Conservation (phyloP, 2,329 filamentous ascomycete genomes). For the Aureobasidium leucospermi region DNA sequence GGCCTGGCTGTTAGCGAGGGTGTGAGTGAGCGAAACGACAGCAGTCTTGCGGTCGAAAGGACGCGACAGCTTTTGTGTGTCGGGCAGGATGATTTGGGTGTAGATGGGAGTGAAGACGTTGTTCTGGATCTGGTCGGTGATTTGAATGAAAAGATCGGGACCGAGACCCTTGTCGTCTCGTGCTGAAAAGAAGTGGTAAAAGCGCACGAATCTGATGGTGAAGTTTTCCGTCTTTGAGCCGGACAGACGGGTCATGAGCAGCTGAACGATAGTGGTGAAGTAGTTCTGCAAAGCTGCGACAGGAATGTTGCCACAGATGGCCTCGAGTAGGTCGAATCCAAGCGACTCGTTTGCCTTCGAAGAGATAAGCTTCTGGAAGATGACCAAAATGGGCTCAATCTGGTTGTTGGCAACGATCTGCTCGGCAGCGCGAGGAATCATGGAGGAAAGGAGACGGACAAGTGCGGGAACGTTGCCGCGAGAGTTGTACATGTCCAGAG, state of each 20-base stretch:
- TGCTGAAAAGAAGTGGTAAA: constrained; percentile 88
- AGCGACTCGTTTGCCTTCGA: constrained; percentile 78
- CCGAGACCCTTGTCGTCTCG: constrained; percentile 74
- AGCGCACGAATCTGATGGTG: constrained; percentile 79
- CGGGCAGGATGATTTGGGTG: constrained; percentile 74
- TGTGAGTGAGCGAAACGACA: constrained; percentile 88
- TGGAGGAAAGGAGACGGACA: constrained; percentile 72
- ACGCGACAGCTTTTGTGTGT: constrained; percentile 79
- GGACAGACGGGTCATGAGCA: constrained; percentile 68
- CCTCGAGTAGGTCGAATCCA: constrained; percentile 84
- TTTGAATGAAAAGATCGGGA: constrained; percentile 81
- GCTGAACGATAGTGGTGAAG: constrained; percentile 69
- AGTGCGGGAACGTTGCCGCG: constrained; percentile 90
- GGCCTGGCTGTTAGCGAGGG: constrained; percentile 73
- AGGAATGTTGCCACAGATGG: constrained; percentile 65
- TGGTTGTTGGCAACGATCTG: constrained; percentile 73
- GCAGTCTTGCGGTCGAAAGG: constrained; percentile 89
- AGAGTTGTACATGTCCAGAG: constrained; percentile 80
- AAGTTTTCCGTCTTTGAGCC: constrained; percentile 76
- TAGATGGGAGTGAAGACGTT: constrained; percentile 81
- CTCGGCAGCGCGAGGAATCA: constrained; percentile 69
- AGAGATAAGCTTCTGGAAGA: constrained; percentile 84
- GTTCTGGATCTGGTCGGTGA: constrained; percentile 72
- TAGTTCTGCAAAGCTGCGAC: constrained; percentile 68
- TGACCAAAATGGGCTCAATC: constrained; percentile 79